Conservation (phyloP, 2,329 filamentous ascomycete genomes). For the Dactylellina cionopaga region DNA sequence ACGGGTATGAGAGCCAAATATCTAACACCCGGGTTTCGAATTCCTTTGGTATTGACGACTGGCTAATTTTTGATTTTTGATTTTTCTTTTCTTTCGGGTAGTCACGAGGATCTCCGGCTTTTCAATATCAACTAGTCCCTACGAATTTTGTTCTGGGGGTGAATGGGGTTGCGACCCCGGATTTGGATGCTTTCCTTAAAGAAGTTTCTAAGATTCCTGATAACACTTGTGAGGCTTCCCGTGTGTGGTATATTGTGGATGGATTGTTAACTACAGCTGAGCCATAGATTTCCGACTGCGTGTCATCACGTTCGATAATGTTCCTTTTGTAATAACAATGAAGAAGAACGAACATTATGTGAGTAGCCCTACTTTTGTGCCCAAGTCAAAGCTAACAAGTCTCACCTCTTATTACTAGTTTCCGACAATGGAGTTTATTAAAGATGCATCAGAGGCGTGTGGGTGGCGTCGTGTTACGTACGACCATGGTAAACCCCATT, state of each 20-base stretch:
- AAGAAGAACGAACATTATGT: constrained; percentile 99
- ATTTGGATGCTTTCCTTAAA: constrained; percentile 80
- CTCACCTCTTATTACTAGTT: constrained; percentile 61
- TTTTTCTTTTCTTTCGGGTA: constrained; percentile 56
- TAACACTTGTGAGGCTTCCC: constrained; percentile 77
- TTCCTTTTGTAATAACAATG: constrained; percentile 99
- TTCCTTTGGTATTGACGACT: too few relatives aligned
- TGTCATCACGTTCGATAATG: constrained; percentile 97
- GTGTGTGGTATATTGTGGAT: background rate
- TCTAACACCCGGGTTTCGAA: too few relatives aligned
- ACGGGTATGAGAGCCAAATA: constrained; percentile 64
- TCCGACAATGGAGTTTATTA: constrained; percentile 76
- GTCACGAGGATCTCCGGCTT: constrained; percentile 82
- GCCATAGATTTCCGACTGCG: constrained; percentile 96
- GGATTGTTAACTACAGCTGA: too few relatives aligned
- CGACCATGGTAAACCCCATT: constrained; percentile 65
- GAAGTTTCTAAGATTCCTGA: constrained; percentile 89
- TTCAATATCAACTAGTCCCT: constrained; percentile 89
- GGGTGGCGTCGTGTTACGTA: constrained; percentile 74
- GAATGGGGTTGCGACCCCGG: constrained; percentile 84
- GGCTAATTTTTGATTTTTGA: constrained; percentile 1
- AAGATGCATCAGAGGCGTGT: constrained; percentile 69
- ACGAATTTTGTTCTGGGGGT: constrained; percentile 98
- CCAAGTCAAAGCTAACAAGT: background rate
- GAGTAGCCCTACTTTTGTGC: constrained; percentile 56